Base-by-base conservation (phyloP, 1,284 basidiomycete species). In the Gomphus bonarii region DNA sequence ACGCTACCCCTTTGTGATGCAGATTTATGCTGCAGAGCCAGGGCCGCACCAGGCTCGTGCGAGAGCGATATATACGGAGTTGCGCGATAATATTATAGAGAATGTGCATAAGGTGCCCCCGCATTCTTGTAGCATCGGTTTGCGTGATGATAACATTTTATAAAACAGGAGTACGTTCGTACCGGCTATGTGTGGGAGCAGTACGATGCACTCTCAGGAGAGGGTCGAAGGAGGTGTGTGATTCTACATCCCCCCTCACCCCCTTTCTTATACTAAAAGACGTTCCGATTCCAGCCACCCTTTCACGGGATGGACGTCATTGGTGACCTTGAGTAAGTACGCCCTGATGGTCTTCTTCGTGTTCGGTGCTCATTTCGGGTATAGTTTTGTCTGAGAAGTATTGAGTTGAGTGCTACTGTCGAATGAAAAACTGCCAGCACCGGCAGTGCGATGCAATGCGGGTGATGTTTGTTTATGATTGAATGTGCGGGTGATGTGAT, bases 141-240 rank as follows among this genome's bases (percentile, higher is more conserved):
- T 38, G 55, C 28, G 18, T 44, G 58, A 60, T 54, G 52, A 55
- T 38, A 14, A 57, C 31, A 10, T 5, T n/a, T 58, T n/a, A 25
- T 25, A 25, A 25, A 42, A 47, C 65, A 94, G 88, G 91, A 97
- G 70, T 97, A 93, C 68, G 75, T 89, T 64, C 80, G 88, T 30
- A 97, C 93, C 1, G 93, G 92, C 8, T 95, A 91, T 67, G 90
- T 93, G 10, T 97, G 94, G 92, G 94, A 97, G 69, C 95, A 97
- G 69, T 97, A 97, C 69, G 87, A 97, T 67, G 74, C 91, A 0
- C 70, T 75, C 9, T 90, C 82, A 10, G 94, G 94, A 12, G 79
- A 89, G 65, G 94, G 94, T 1, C 80, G 79, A 66, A 75, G 93
- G 72, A 93, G 88, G 90, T 83, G 63, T 59, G 72, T 69, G 58